phyloP scores from a whole-genome alignment of 257 asterid species.

The Ajuga chamaepitys region DNA sequence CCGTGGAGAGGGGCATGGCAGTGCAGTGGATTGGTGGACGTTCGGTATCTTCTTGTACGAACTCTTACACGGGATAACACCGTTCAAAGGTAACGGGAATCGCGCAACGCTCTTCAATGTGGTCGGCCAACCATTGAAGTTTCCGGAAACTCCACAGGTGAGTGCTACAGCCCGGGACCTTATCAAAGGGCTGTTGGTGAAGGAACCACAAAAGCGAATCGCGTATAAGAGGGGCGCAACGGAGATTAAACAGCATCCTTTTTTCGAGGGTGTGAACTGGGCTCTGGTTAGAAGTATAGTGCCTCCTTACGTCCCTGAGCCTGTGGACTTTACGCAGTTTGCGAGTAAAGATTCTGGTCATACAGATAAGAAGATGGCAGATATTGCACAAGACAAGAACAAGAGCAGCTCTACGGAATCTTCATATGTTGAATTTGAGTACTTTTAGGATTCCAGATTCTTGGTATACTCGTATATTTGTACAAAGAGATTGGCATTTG shows the following conservation, averaged over 20 bases:
- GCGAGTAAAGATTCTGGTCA: conserved; percentile 23
- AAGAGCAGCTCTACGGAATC: conserved; percentile 27
- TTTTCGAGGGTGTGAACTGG: conserved; percentile 57
- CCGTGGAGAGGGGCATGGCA: conserved; percentile 57
- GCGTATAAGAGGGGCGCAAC: conserved; percentile 56
- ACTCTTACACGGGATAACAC: conserved; percentile 46
- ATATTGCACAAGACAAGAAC: conserved; percentile 21
- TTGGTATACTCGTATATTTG: background rate
- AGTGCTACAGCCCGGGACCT: conserved; percentile 36
- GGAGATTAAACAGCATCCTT: conserved; percentile 53
- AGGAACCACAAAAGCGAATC: conserved; percentile 48
- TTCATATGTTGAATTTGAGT: conserved; percentile 49
- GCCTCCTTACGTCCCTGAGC: conserved; percentile 40
- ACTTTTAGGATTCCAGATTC: conserved; percentile 20
- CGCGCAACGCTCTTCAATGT: conserved; percentile 44
- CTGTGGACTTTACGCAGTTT: conserved; percentile 39
- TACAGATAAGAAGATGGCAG: conserved; percentile 33
- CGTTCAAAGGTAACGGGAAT: conserved; percentile 49
- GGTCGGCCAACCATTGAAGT: conserved; percentile 48
- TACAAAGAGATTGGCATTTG: conserved; percentile 18
- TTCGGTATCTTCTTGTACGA: conserved; percentile 53
- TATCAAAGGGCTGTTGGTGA: conserved; percentile 43
- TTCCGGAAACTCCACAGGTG: conserved; percentile 37
- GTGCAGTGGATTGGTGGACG: conserved; percentile 69
- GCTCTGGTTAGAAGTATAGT: conserved; percentile 45